Conservation (phyloP, 164 flowering plant species). For the Macadamia tetraphylla region DNA sequence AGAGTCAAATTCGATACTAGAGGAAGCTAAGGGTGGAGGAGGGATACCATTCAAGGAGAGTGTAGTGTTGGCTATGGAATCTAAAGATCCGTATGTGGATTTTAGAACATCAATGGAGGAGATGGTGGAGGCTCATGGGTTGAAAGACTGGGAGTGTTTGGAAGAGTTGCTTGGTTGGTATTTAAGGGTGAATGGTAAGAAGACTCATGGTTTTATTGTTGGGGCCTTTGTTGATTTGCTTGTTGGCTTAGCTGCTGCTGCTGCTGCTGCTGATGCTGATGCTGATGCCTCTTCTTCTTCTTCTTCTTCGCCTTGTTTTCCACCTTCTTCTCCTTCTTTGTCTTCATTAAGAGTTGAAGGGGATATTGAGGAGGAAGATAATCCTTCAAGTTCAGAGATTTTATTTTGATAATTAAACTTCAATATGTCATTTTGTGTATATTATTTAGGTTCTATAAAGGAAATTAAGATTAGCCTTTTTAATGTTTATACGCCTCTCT, state of each 20-base stretch:
- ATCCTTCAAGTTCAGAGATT: slow-evolving; percentile 18
- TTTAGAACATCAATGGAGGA: slow-evolving; percentile 80
- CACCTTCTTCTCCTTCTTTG: slow-evolving; percentile 13
- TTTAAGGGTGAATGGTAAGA: slow-evolving; percentile 57
- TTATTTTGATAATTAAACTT: slow-evolving; percentile 9
- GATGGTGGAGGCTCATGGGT: slow-evolving; percentile 71
- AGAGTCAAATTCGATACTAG: slow-evolving; percentile 48
- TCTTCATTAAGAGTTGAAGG: slow-evolving; percentile 24
- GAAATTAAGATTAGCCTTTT: too few relatives aligned
- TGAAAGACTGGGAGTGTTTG: slow-evolving; percentile 63
- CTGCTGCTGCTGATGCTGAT: too few relatives aligned
- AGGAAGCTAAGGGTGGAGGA: slow-evolving; percentile 28
- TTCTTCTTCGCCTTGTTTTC: slow-evolving; percentile 19
- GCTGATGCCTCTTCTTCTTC: background rate
- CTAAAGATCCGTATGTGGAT: slow-evolving; percentile 62
- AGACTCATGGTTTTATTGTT: slow-evolving; percentile 57
- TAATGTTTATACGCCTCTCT: background rate
- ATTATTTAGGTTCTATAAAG: slow-evolving; percentile 1
- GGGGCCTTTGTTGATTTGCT: slow-evolving; percentile 81
- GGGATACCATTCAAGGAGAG: slow-evolving; percentile 44
- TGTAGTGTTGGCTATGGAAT: slow-evolving; percentile 56
- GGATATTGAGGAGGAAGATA: slow-evolving; percentile 8
- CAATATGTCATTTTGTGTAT: slow-evolving; percentile 10
- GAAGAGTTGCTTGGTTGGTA: slow-evolving; percentile 69
- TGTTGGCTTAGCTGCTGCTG: slow-evolving; percentile 24